Evolutionary conservation across 208 protist species (phyloP).

Genomic region (Acanthamoeba lenticulata): DNA sequence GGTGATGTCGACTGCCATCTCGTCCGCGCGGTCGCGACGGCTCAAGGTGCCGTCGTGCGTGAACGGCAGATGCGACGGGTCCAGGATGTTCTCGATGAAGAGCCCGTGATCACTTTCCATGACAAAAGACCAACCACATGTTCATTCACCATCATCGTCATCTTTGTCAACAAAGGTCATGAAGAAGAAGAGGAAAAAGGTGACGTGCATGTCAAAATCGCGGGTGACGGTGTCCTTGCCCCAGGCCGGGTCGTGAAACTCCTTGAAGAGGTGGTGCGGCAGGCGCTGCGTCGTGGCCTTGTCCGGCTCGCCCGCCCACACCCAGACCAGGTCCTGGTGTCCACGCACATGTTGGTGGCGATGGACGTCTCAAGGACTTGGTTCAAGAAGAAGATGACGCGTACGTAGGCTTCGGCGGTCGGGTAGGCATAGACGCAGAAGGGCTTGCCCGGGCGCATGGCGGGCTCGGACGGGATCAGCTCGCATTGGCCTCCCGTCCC

Average conservation of each 20-base stretch:
- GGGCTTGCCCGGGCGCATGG: neutral
- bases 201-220: slow-evolving; percentile 33
- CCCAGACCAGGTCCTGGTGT: slow-evolving; percentile 39
- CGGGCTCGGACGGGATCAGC: neutral
- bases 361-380: neutral
- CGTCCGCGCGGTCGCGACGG: neutral
- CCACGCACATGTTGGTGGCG: neutral
- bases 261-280: neutral
- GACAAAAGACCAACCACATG: too few relatives aligned
- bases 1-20: slow-evolving; percentile 39
- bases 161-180: neutral
- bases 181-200: neutral
- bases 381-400: neutral
- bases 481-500: slow-evolving; percentile 10
- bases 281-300: neutral
- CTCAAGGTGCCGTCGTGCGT: slow-evolving; percentile 50
- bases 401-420: slow-evolving; percentile 17
- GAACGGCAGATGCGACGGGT: slow-evolving; percentile 48
- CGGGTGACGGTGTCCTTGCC: neutral
- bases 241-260: neutral
- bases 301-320: slow-evolving; percentile 17
- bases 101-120: slow-evolving; percentile 55
- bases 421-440: slow-evolving; percentile 32
- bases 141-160: neutral
- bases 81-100: slow-evolving; percentile 49